Percentiles rank a stretch among this genome's conserved stretches.
Evolutionary conservation across 148 eudicot species (phyloP).

Genomic region (Rhododendron ovatum): DNA sequence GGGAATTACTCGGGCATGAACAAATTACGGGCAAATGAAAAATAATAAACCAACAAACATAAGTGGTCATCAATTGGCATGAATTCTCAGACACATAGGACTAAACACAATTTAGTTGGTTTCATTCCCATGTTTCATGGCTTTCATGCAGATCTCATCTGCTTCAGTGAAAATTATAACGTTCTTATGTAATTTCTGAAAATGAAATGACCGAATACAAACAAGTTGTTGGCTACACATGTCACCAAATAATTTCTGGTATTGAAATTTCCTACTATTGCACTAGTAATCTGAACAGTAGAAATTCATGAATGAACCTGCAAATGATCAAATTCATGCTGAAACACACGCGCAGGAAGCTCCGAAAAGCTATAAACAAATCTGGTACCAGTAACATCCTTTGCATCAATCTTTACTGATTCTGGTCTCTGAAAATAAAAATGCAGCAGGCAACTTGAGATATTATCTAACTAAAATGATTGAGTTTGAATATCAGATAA

Average conservation of each 20-base stretch:
- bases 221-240: not conserved
- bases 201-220: not conserved
- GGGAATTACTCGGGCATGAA: not conserved
- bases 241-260: not conserved
- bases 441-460: conserved; percentile 9
- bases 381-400: conserved; percentile 71
- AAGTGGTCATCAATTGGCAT: not conserved
- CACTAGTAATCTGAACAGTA: not conserved
- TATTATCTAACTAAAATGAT: not conserved
- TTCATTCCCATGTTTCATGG: not conserved
- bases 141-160: not conserved
- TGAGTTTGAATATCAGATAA: not conserved
- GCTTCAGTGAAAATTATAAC: not conserved
- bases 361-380: conserved; percentile 59
- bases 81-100: not conserved
- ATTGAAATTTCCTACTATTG: not conserved
- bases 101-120: not conserved
- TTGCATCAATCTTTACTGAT: conserved; percentile 80
- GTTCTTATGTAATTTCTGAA: not conserved
- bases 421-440: conserved; percentile 78
- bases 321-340: conserved; percentile 97
- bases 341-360: conserved; percentile 89
- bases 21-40: not conserved
- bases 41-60: not conserved
- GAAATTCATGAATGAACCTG: conserved; percentile 40